Conservation (phyloP, 176 grass and related monocot genomes). For the Raddia distichophylla region DNA sequence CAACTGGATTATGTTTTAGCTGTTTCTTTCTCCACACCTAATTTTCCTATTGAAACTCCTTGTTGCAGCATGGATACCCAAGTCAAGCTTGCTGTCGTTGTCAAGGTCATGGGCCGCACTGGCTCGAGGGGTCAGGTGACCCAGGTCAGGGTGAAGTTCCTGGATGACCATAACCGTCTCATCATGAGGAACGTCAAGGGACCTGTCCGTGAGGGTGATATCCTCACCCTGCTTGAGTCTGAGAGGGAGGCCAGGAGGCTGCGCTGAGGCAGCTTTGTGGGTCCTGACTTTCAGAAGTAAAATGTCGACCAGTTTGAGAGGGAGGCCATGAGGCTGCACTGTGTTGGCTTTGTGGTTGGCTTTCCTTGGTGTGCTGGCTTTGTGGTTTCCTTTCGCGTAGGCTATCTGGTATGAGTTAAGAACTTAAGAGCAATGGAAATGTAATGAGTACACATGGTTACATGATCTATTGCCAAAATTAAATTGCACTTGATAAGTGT, state of each 20-base stretch:
- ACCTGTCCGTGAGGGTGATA: slow-evolving; percentile 66
- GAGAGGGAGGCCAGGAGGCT: slow-evolving; percentile 83
- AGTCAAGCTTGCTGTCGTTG: slow-evolving; percentile 73
- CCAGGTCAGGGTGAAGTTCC: slow-evolving; percentile 75
- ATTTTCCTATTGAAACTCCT: background rate
- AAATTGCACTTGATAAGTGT: background rate
- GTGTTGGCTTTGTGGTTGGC: background rate
- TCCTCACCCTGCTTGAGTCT: slow-evolving; percentile 78
- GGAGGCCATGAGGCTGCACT: no score
- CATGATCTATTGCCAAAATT: slow-evolving; percentile 33
- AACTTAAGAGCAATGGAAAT: slow-evolving; percentile 31
- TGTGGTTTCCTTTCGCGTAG: slow-evolving; percentile 25
- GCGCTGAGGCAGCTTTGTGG: slow-evolving; percentile 40
- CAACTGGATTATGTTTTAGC: background rate
- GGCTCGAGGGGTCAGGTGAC: slow-evolving; percentile 83
- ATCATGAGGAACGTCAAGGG: slow-evolving; percentile 87
- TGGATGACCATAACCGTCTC: slow-evolving; percentile 79
- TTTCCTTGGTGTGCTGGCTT: slow-evolving; percentile 40
- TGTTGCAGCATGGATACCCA: slow-evolving; percentile 65
- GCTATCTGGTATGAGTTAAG: slow-evolving; percentile 1
- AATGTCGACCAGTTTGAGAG: background rate
- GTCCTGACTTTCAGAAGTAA: background rate
- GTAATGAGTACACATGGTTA: slow-evolving; percentile 27
- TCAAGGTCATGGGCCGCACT: slow-evolving; percentile 75
- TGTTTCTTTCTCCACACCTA: background rate